Evolutionary conservation across 768 basidiomycete species (phyloP).

Genomic region (Phlegmacium glaucopus): DNA sequence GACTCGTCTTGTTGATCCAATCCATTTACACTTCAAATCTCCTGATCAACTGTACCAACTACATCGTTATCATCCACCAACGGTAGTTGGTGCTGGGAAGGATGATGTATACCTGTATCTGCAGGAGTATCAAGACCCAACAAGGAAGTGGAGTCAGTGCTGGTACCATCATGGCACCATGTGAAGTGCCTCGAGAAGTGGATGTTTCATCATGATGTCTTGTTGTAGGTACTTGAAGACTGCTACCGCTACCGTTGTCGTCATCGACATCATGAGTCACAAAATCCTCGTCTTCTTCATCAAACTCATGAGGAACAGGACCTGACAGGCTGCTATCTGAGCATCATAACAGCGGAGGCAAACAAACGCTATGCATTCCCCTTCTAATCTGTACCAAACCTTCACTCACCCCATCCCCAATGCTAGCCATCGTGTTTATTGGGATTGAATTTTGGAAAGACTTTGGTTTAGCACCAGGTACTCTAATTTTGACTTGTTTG

Average conservation of each 20-base stretch:
- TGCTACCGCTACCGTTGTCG: constrained; percentile 7
- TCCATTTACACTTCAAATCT: constrained; percentile 29
- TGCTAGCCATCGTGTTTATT: constrained; percentile 49
- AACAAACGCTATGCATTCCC: constrained; percentile 51
- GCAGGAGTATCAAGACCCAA: constrained; percentile 33
- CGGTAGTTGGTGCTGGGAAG: too few relatives aligned
- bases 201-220: constrained; percentile 11
- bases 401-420: constrained; percentile 56
- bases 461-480: constrained; percentile 32
- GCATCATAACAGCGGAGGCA: constrained; percentile 33
- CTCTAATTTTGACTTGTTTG: constrained; percentile 65
- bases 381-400: constrained; percentile 56
- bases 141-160: constrained; percentile 25
- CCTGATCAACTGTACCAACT: constrained; percentile 23
- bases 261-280: constrained; percentile 19
- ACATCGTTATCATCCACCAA: constrained; percentile 30
- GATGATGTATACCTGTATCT: constrained; percentile 25
- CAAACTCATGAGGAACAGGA: constrained; percentile 53
- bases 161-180: constrained; percentile 23
- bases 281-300: constrained; percentile 69
- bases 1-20: constrained; percentile 43
- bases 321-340: constrained; percentile 24
- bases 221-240: neutral
- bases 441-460: constrained; percentile 51
- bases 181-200: constrained; percentile 22